Evolutionary conservation across 306 rosid genomes (phyloP), one percentile per base, ranked within the genome.

Genomic region (Lathyrus tuberosus): DNA sequence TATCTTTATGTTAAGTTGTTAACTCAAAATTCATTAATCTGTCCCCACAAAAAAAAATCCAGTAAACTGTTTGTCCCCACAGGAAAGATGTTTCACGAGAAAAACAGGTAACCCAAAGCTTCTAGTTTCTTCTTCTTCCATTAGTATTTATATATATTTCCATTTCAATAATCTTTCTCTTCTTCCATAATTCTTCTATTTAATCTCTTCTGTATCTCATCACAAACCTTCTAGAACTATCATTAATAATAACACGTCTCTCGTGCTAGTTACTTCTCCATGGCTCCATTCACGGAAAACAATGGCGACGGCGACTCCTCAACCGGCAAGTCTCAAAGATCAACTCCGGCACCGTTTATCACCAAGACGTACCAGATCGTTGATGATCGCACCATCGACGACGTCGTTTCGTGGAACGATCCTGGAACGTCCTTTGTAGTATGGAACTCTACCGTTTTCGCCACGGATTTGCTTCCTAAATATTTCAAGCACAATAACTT

Each of bases 401-500:
- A 91, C 22, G 91, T 94, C 1, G 86, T 94, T 66, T 87, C 99
- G 0, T 94, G 98, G 98, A 88, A 83, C 85, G 86, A 87, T 17
- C 89, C 84, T 72, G 98, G 98, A 81, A 83, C 99, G 13, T 77
- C 91, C 66, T 94, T 94, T 79, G 66, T 94, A 75, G 99, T 94
- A 2, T 87, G 97, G 96, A 87, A 94, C 71, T 86, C 99, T 31
- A 87, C 91, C 61, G 82, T 87, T 51, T 94, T 94, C 65, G 96
- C 99, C 10, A 84, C 84, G 14, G 97, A 92, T 78, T 83, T 92
- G 84, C 91, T 92, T 2, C 98, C 98, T 0, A 87, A 92, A 69
- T 85, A 76, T 78, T 92, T 92, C 74, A 92, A 92, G 79, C 98
- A 92, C 70, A 89, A 92, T 72, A 95, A 95, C 77, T 95, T 95